These are phyloP conservation scores for Talaromyces proteolyticus DNA, from an alignment of 495 filamentous ascomycete species.

Conservation along the genomic window DNA sequence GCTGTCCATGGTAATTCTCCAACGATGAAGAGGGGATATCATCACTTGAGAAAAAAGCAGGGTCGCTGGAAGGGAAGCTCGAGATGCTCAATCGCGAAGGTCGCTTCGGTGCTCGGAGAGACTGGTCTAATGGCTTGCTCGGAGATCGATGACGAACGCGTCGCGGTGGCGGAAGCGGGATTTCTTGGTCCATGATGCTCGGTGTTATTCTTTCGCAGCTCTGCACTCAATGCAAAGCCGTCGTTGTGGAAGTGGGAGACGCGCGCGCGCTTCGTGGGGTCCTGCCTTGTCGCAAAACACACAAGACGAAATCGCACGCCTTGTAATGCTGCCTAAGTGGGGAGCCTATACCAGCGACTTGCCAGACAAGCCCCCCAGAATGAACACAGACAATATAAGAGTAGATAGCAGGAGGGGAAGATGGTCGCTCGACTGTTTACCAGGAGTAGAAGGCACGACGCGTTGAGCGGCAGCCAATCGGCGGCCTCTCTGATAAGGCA, in stretches of 20 bases:
- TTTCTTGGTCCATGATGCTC: conserved; percentile 34
- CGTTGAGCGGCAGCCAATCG: conserved; percentile 1
- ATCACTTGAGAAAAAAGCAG: conserved; percentile 72
- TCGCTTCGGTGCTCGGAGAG: conserved; percentile 15
- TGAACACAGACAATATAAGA: not conserved
- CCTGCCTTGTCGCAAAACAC: no score
- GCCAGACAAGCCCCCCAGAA: conserved; percentile 4
- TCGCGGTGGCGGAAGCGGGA: conserved; percentile 38
- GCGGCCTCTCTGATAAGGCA: not conserved
- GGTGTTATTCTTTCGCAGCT: no score
- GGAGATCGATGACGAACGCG: conserved; percentile 31
- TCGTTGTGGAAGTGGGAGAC: not conserved
- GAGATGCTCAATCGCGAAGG: conserved; percentile 27
- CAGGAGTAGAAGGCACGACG: conserved; percentile 1
- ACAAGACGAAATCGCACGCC: no score
- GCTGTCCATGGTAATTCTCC: conserved; percentile 57
- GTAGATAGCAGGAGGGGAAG: not conserved
- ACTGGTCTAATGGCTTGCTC: conserved; percentile 7
- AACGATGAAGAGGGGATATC: conserved; percentile 61
- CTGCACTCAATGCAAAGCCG: not conserved
- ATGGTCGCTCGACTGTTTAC: conserved; percentile 6
- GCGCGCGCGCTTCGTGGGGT: not conserved
- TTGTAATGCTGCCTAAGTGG: no score
- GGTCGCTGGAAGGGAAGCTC: conserved; percentile 60
- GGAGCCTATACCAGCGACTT: not conserved